These are phyloP conservation scores for Flaveria bidentis DNA, from an alignment of 129 eudicot genomes.

Conservation along the genomic window DNA sequence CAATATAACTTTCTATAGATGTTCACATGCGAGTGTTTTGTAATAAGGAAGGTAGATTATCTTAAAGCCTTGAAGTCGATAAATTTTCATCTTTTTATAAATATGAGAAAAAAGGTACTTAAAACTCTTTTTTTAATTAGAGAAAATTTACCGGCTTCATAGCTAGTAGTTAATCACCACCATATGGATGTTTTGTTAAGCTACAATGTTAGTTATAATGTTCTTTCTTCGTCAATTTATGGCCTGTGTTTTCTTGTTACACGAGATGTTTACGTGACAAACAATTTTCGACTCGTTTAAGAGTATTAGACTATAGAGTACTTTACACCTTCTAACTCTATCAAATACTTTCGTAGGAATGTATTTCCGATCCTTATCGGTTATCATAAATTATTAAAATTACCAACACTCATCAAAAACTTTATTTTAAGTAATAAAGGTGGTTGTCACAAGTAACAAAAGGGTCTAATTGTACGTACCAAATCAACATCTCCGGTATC, in stretches of 20 bases:
- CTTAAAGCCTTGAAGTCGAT: constrained; percentile 68
- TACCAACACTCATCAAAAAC: not conserved
- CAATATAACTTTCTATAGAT: constrained; percentile 13
- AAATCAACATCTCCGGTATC: constrained; percentile 42
- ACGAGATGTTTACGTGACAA: not conserved
- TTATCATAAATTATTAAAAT: not conserved
- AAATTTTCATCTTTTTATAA: constrained; percentile 60
- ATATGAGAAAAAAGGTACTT: constrained; percentile 4
- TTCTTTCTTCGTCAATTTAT: constrained; percentile 1
- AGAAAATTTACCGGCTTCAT: constrained; percentile 89
- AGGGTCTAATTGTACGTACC: constrained; percentile 15
- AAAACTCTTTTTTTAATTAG: constrained; percentile 33
- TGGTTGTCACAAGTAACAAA: constrained; percentile 9
- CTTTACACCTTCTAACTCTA: too few relatives aligned
- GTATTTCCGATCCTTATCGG: not conserved
- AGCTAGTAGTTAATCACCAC: constrained; percentile 41
- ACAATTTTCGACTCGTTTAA: too few relatives aligned
- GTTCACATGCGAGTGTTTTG: not conserved
- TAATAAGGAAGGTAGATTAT: constrained; percentile 38
- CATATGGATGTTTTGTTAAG: constrained; percentile 14
- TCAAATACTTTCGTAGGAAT: too few relatives aligned
- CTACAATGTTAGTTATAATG: not conserved
- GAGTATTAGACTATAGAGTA: too few relatives aligned
- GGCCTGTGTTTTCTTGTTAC: not conserved
- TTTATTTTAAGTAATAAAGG: not conserved